Conservation (phyloP, 2,329 filamentous ascomycete genomes). For the Epichloe gansuensis region DNA sequence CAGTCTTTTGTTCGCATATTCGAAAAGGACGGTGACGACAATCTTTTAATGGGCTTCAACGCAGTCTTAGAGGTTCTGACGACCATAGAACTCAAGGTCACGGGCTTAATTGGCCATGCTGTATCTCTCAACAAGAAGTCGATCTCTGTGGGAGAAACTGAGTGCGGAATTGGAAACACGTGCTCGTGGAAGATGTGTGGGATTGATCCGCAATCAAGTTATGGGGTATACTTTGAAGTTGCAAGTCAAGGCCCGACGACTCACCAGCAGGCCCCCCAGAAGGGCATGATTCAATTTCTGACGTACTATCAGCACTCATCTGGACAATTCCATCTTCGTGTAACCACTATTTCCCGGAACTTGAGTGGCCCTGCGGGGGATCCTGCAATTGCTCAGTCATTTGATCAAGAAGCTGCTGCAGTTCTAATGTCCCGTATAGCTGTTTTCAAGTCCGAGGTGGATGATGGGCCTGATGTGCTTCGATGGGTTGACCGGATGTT, state of each 20-base stretch:
- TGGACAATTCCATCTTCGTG: conserved; percentile 88
- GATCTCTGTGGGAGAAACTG: conserved; percentile 88
- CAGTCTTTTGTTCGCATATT: conserved; percentile 96
- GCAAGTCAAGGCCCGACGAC: conserved; percentile 81
- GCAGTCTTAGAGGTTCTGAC: conserved; percentile 90
- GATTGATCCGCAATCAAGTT: conserved; percentile 86
- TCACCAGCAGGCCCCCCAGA: conserved; percentile 76
- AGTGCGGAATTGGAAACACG: conserved; percentile 96
- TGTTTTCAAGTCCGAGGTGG: conserved; percentile 96
- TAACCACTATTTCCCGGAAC: conserved; percentile 85
- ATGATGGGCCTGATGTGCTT: conserved; percentile 95
- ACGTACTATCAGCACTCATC: conserved; percentile 98
- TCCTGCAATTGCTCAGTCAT: conserved; percentile 88
- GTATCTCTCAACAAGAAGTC: conserved; percentile 98
- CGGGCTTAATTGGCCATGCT: conserved; percentile 89
- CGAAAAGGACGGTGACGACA: conserved; percentile 90
- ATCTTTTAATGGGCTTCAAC: conserved; percentile 96
- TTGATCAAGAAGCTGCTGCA: conserved; percentile 94
- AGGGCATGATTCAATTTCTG: conserved; percentile 94
- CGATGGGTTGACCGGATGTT: conserved; percentile 98
- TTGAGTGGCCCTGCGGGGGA: conserved; percentile 89
- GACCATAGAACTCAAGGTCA: conserved; percentile 96
- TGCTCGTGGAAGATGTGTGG: conserved; percentile 99
- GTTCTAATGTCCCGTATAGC: conserved; percentile 99
- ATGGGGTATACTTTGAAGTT: conserved; percentile 96